Evolutionary conservation across 2,329 filamentous ascomycete genomes (phyloP).

Genomic region (Colletotrichum sp.): DNA sequence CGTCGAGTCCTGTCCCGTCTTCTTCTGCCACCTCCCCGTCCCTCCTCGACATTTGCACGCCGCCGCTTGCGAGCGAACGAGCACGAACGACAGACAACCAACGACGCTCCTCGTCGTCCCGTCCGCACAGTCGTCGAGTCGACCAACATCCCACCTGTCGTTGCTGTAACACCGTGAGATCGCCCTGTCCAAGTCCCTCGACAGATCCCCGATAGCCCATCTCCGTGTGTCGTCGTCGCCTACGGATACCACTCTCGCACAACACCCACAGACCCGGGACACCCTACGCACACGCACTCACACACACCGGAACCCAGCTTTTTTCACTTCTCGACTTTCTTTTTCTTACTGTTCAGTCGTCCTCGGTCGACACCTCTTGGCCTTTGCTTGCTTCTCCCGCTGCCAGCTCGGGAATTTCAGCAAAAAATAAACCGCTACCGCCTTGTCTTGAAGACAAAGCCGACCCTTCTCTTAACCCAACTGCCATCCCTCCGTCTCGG

Average conservation of each 20-base stretch:
- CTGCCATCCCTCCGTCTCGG: neutral
- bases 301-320: neutral
- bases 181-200: neutral
- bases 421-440: neutral
- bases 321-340: constrained; percentile 17
- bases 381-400: neutral
- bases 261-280: neutral
- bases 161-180: neutral
- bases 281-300: neutral
- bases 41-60: neutral
- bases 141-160: neutral
- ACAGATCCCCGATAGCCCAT: neutral
- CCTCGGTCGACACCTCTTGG: neutral
- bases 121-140: neutral
- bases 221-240: neutral
- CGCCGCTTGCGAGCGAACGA: neutral
- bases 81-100: neutral
- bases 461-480: neutral
- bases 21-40: neutral
- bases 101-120: neutral
- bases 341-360: neutral
- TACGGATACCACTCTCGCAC: neutral
- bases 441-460: constrained; percentile 7
- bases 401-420: neutral
- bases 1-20: neutral